Conservation (phyloP, 257 asterid species). For the Lycium ferocissimum region DNA sequence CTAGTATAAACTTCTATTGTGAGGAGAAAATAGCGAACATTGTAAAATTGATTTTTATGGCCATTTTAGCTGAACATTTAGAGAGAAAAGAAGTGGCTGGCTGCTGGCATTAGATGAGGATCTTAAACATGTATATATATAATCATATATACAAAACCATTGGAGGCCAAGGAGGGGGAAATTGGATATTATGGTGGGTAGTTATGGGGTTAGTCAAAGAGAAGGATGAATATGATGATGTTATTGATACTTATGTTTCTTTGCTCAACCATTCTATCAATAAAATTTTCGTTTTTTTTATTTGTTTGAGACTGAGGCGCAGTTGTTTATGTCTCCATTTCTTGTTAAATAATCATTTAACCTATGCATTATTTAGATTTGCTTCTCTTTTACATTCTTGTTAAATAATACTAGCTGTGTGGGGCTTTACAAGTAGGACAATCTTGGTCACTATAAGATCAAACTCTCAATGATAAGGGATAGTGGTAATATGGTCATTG, state of each 20-base stretch:
- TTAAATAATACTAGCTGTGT: background rate
- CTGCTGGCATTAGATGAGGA: conserved; percentile 50
- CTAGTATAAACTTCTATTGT: conserved; percentile 36
- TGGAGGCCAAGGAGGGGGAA: conserved; percentile 52
- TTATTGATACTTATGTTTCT: conserved; percentile 51
- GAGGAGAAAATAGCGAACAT: conserved; percentile 48
- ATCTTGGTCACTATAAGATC: background rate
- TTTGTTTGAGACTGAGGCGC: no score
- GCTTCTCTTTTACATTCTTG: no score
- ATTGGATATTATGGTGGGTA: conserved; percentile 49
- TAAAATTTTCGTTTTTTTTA: conserved; percentile 35
- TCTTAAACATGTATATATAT: conserved; percentile 54
- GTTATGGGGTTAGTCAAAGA: conserved; percentile 53
- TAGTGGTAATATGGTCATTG: background rate
- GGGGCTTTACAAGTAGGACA: background rate
- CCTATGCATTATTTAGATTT: conserved; percentile 25
- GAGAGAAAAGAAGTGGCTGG: conserved; percentile 38
- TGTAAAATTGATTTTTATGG: conserved; percentile 45
- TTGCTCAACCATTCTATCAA: conserved; percentile 59
- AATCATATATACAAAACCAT: conserved; percentile 52
- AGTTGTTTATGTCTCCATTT: no score
- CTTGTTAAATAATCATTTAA: background rate
- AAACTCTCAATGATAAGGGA: background rate
- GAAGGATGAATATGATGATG: conserved; percentile 57
- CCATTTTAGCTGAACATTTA: conserved; percentile 40